Conservation (phyloP, 2,329 filamentous ascomycete genomes). For the Hypoxylon sp. region DNA sequence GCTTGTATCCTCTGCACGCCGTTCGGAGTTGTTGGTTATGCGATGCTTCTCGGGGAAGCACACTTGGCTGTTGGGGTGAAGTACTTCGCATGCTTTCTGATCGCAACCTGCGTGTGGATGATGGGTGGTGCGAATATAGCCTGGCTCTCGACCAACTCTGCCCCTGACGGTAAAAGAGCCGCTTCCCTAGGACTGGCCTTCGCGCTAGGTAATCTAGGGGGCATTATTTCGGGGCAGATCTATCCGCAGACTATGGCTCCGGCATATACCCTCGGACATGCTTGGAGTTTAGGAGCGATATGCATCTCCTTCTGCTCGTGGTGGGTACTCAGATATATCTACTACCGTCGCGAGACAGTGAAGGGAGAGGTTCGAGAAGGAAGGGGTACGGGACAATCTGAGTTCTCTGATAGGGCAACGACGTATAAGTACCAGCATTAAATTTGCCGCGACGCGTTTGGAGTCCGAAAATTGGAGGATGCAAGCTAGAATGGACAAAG, state of each 20-base stretch:
- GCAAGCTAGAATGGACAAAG: neutral
- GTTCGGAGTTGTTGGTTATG: slow-evolving; percentile 37
- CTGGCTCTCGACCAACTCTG: slow-evolving; percentile 44
- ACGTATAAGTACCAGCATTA: slow-evolving; percentile 43
- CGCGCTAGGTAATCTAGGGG: slow-evolving; percentile 40
- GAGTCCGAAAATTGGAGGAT: neutral
- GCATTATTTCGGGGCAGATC: slow-evolving; percentile 45
- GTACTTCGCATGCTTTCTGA: slow-evolving; percentile 45
- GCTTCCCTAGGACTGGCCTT: slow-evolving; percentile 41
- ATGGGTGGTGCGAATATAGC: slow-evolving; percentile 44
- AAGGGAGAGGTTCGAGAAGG: slow-evolving; percentile 30
- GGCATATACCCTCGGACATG: slow-evolving; percentile 41
- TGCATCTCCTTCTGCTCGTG: slow-evolving; percentile 38
- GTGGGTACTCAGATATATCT: slow-evolving; percentile 42
- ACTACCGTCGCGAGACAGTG: slow-evolving; percentile 33
- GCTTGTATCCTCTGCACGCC: slow-evolving; percentile 40
- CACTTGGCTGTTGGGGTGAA: slow-evolving; percentile 39
- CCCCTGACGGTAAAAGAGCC: slow-evolving; percentile 44
- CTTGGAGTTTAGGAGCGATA: slow-evolving; percentile 42
- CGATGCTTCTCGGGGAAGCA: slow-evolving; percentile 39
- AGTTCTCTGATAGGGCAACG: slow-evolving; percentile 40
- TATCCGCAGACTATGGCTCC: slow-evolving; percentile 44
- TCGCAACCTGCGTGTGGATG: slow-evolving; percentile 43
- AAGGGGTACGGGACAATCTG: neutral
- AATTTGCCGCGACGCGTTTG: neutral